phyloP scores from a whole-genome alignment of 2,329 filamentous ascomycete species.

The Paraphaeosphaeria minitans region DNA sequence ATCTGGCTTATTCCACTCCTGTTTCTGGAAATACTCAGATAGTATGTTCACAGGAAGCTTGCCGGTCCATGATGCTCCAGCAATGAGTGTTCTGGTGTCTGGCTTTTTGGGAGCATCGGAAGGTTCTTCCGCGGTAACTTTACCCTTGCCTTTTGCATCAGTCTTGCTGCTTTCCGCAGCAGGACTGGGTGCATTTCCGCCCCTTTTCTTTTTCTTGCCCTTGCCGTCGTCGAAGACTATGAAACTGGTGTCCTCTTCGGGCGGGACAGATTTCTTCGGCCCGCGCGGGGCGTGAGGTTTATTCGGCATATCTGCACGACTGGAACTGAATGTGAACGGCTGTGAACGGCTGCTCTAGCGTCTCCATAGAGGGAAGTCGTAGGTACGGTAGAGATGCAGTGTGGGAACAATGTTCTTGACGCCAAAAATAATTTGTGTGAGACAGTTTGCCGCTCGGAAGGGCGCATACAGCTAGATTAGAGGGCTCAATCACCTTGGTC shows the following conservation, averaged over 20 bases:
- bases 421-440: conserved; percentile 15
- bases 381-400: background rate
- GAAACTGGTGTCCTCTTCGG: conserved; percentile 55
- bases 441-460: conserved; percentile 15
- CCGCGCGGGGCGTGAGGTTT: conserved; percentile 55
- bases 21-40: conserved; percentile 92
- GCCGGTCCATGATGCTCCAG: conserved; percentile 94
- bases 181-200: conserved; percentile 22
- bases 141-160: conserved; percentile 43
- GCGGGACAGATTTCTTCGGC: conserved; percentile 49
- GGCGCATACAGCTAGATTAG: conserved; percentile 20
- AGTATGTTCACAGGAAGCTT: conserved; percentile 94
- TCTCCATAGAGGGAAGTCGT: conserved; percentile 6
- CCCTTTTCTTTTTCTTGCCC: conserved; percentile 51
- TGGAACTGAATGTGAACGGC: background rate
- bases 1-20: conserved; percentile 93
- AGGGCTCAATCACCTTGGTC: conserved; percentile 22
- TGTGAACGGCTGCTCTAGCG: background rate
- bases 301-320: conserved; percentile 50
- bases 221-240: conserved; percentile 56
- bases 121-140: conserved; percentile 27
- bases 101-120: conserved; percentile 61
- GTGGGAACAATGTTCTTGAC: background rate
- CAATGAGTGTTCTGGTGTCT: conserved; percentile 77
- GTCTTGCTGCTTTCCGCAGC: conserved; percentile 33